phyloP scores from a whole-genome alignment of 345 rosid genomes.

The Aurinia saxatilis region DNA sequence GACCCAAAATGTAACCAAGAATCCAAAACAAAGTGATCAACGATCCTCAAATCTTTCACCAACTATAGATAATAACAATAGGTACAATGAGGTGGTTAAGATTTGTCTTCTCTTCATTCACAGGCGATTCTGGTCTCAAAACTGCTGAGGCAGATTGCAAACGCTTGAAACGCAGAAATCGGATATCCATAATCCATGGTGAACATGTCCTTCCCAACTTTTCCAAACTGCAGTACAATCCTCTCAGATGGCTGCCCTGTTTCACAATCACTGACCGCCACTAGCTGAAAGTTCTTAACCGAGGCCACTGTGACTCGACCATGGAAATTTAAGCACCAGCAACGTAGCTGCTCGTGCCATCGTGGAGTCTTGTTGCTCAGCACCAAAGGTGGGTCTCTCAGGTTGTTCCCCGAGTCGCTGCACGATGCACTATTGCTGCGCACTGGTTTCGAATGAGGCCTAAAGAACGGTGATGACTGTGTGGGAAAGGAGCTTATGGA shows the following conservation, averaged over 20 bases:
- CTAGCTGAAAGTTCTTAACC: slow-evolving; percentile 70
- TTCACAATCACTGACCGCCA: slow-evolving; percentile 44
- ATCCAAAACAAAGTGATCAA: background rate
- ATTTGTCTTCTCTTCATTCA: slow-evolving; percentile 35
- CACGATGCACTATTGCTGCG: slow-evolving; percentile 20
- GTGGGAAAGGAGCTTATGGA: slow-evolving; percentile 10
- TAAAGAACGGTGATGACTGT: slow-evolving; percentile 37
- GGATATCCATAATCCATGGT: slow-evolving; percentile 79
- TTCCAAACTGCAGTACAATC: slow-evolving; percentile 67
- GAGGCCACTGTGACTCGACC: slow-evolving; percentile 81
- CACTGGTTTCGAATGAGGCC: slow-evolving; percentile 37
- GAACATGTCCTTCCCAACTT: slow-evolving; percentile 69
- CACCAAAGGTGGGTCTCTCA: slow-evolving; percentile 37
- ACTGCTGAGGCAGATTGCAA: slow-evolving; percentile 73
- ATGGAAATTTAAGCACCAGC: slow-evolving; percentile 77
- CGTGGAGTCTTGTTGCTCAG: slow-evolving; percentile 66
- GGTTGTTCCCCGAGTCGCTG: slow-evolving; percentile 24
- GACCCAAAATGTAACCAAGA: background rate
- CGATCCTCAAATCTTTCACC: background rate
- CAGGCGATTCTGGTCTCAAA: slow-evolving; percentile 78
- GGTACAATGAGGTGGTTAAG: background rate
- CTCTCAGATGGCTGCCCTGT: slow-evolving; percentile 41
- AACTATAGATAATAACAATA: background rate
- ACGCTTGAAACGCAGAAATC: slow-evolving; percentile 72
- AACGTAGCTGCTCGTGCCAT: slow-evolving; percentile 83